Base-by-base conservation (phyloP, 2,329 filamentous ascomycete genomes). In the Didymella segeticola region DNA sequence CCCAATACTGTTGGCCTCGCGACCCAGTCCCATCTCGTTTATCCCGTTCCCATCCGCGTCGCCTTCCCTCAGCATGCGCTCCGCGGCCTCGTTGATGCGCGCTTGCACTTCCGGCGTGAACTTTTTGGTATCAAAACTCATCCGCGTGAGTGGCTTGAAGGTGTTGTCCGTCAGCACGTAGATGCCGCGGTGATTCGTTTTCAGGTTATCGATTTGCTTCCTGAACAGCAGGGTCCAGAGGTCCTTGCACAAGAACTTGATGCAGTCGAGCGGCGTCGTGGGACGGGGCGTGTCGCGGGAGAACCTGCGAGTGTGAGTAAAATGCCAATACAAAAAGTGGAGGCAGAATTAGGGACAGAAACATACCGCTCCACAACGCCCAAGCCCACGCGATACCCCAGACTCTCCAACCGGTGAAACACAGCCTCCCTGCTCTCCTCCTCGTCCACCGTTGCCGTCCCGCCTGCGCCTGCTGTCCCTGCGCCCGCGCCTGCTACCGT, bases 221-320 rank as follows among this genome's bases (percentile, higher is more conserved):
- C 90, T 85, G 76, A 97, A 99, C 14, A 97, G 85, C 17, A 98
- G 82, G 27, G 87, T 92, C 95, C 95, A 99, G 37, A 99, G 82
- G 75, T 99, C 95, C 80, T 99, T 99, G 84, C 95, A 99, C 43
- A 99, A 82, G 71, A 99, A 98, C 75, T 99, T 99, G 74, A 99
- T 99, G 43, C 93, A 89, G 71, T 98, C 95, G 34, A 99, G 85
- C 4, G 93, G 93, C 66, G 96, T 92, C 57, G 89, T 90, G 72
- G 97, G 96, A 42, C 92, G 89, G 33, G 93, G 91, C 45, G 91
- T 84, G 73, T 96, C 90, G 70, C 85, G 83, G 9, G 89, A 91
- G 79, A 95, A 93, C 47, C 90, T 92, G 64, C 42, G 15, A 2
- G 2, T 8, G 14, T 12, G 20, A n/a, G n/a, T n/a, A n/a, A n/a